phyloP scores from a whole-genome alignment of 2,329 filamentous ascomycete genomes.

The Scedosporium dehoogii region DNA sequence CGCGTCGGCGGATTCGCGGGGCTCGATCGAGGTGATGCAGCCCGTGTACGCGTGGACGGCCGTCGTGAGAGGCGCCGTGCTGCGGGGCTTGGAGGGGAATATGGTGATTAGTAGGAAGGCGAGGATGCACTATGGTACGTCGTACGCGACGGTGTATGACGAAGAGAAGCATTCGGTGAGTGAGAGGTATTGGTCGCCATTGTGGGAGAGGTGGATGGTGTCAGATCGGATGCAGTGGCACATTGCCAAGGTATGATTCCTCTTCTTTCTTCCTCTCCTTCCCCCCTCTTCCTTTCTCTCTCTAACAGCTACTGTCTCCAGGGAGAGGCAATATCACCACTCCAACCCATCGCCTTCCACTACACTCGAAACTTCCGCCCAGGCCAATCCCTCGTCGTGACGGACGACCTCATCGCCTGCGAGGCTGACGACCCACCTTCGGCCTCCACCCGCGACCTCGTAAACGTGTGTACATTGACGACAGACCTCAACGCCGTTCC shows the following conservation, averaged over 20 bases:
- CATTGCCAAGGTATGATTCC: constrained; percentile 55
- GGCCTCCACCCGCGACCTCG: constrained; percentile 50
- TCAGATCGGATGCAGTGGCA: constrained; percentile 80
- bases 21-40: constrained; percentile 69
- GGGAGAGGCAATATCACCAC: constrained; percentile 67
- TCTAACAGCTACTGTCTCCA: constrained; percentile 18
- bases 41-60: constrained; percentile 75
- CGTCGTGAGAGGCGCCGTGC: constrained; percentile 66
- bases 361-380: constrained; percentile 79
- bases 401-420: constrained; percentile 71
- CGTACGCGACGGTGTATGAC: constrained; percentile 73
- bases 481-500: constrained; percentile 71
- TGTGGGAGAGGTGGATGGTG: constrained; percentile 80
- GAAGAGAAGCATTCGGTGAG: constrained; percentile 62
- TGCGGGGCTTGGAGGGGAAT: constrained; percentile 65
- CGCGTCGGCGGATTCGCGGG: constrained; percentile 34
- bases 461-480: constrained; percentile 70
- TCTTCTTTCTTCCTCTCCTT: constrained; percentile 5
- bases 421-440: constrained; percentile 57
- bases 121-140: constrained; percentile 70
- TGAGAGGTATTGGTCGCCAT: constrained; percentile 68
- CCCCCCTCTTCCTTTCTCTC: background rate
- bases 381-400: constrained; percentile 65
- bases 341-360: constrained; percentile 68
- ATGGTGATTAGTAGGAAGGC: constrained; percentile 69